Conservation (phyloP, 2,329 filamentous ascomycete species). For the Aspergillus ibericus region DNA sequence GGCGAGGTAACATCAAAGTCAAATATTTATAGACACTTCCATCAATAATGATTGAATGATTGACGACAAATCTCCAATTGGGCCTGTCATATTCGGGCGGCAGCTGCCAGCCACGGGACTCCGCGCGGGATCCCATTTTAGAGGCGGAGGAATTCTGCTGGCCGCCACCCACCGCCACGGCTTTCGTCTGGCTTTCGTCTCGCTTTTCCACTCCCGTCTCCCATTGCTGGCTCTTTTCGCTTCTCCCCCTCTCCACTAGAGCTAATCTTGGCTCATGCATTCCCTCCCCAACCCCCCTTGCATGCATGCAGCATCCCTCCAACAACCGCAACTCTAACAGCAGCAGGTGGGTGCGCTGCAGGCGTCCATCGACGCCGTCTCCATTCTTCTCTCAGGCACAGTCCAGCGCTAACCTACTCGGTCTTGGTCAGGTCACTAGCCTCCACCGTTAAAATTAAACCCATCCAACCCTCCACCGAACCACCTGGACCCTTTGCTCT, state of each 20-base stretch:
- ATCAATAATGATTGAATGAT: no score
- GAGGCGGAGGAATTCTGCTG: neutral
- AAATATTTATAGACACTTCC: no score
- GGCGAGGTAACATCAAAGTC: neutral
- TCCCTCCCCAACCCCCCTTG: neutral
- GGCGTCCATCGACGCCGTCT: neutral
- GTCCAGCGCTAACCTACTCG: no score
- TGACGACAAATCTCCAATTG: no score
- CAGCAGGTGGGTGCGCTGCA: neutral
- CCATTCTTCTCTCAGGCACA: neutral
- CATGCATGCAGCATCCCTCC: neutral
- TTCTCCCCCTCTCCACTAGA: neutral
- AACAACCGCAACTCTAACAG: neutral
- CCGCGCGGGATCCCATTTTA: no score
- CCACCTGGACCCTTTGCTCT: slow-evolving; percentile 2
- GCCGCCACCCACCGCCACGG: neutral
- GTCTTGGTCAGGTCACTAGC: neutral
- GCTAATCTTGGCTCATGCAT: neutral
- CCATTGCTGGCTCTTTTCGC: no score
- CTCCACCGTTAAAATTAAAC: neutral
- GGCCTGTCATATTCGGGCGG: no score
- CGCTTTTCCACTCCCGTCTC: neutral
- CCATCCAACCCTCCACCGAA: neutral
- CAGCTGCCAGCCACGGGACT: no score
- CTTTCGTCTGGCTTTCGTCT: neutral